phyloP scores from a whole-genome alignment of 305 asterid species.

The Rubia peregrina region DNA sequence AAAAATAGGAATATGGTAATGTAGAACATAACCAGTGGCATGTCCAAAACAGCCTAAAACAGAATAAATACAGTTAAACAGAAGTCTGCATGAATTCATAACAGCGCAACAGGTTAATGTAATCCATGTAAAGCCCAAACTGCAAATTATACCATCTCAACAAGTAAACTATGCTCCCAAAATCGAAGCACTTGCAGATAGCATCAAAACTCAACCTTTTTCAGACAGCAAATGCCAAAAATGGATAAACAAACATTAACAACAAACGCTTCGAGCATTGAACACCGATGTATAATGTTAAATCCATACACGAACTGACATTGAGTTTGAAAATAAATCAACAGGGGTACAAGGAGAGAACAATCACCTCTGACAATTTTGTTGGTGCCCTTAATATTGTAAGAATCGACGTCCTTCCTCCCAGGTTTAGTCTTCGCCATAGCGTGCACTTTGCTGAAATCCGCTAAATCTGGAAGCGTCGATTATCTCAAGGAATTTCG shows the following conservation, averaged over 20 bases:
- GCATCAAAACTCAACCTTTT: neutral
- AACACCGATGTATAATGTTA: neutral
- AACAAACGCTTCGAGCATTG: neutral
- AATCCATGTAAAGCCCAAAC: neutral
- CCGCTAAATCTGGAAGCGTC: neutral
- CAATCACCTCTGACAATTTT: constrained; percentile 36
- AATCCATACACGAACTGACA: neutral
- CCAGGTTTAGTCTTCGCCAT: constrained; percentile 46
- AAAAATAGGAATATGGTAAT: neutral
- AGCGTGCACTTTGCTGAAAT: neutral
- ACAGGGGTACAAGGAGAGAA: neutral
- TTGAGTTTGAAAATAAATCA: neutral
- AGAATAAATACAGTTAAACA: neutral
- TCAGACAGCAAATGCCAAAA: neutral
- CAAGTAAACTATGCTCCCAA: neutral
- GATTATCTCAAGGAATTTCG: neutral
- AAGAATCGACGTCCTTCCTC: constrained; percentile 37
- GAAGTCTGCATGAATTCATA: neutral
- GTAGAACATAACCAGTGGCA: neutral
- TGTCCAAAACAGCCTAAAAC: neutral
- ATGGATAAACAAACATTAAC: neutral
- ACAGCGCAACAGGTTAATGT: neutral
- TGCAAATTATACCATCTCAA: neutral
- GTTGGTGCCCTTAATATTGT: constrained; percentile 39
- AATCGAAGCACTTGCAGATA: neutral